These are phyloP conservation scores for Suhomyces vadensis DNA, from an alignment of 805 yeast species.

Conservation along the genomic window DNA sequence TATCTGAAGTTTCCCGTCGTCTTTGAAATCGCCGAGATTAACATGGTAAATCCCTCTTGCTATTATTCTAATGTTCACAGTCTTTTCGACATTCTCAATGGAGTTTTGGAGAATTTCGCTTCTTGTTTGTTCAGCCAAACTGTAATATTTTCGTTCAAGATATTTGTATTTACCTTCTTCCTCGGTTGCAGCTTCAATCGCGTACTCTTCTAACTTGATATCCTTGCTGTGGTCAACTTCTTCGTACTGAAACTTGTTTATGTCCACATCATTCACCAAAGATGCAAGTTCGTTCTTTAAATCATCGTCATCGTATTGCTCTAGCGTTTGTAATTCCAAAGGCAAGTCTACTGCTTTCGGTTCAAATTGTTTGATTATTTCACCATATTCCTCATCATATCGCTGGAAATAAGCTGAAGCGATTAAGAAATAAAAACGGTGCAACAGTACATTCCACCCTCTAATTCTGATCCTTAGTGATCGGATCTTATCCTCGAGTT, in stretches of 20 bases:
- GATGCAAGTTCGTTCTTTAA: constrained; percentile 23
- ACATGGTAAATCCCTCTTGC: constrained; percentile 19
- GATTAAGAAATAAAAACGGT: constrained; percentile 73
- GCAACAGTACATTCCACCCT: constrained; percentile 60
- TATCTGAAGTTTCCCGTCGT: constrained; percentile 30
- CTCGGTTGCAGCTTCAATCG: neutral
- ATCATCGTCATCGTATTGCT: constrained; percentile 9
- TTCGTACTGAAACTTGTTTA: constrained; percentile 10
- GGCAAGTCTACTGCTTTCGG: constrained; percentile 7
- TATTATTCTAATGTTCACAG: constrained; percentile 25
- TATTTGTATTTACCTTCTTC: constrained; percentile 17
- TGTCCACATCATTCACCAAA: constrained; percentile 20
- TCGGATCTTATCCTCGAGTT: constrained; percentile 27
- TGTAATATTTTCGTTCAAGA: constrained; percentile 33
- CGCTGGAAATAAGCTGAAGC: constrained; percentile 71
- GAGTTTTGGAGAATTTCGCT: constrained; percentile 33
- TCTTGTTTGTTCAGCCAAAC: constrained; percentile 37
- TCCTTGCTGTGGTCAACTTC: constrained; percentile 3
- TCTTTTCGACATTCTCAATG: constrained; percentile 26
- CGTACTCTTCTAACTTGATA: constrained; percentile 6
- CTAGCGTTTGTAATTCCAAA: constrained; percentile 8
- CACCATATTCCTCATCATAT: constrained; percentile 35
- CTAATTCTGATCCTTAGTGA: constrained; percentile 36
- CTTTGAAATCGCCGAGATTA: constrained; percentile 16
- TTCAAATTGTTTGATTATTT: constrained; percentile 20